These are phyloP conservation scores for Beauveria sp. DNA, from an alignment of 2,329 filamentous ascomycete species.

Conservation along the genomic window DNA sequence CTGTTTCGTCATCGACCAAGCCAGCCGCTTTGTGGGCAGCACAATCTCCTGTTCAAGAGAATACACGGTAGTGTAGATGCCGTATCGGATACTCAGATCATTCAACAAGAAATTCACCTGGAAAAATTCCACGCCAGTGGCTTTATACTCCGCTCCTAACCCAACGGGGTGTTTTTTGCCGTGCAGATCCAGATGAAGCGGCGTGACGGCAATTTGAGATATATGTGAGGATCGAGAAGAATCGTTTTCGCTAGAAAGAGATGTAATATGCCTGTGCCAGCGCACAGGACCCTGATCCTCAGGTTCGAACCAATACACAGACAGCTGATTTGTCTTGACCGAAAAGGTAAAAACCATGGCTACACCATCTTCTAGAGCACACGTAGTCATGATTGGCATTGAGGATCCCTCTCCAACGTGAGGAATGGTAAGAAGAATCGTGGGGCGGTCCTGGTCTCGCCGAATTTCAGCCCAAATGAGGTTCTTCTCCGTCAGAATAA, in stretches of 20 bases:
- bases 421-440: constrained; percentile 4
- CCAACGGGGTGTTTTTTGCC: constrained; percentile 13
- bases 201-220: constrained; percentile 22
- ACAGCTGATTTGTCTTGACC: constrained; percentile 22
- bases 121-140: constrained; percentile 34
- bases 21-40: constrained; percentile 21
- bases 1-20: constrained; percentile 20
- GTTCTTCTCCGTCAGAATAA: constrained; percentile 5
- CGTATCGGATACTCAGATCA: constrained; percentile 36
- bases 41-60: constrained; percentile 19
- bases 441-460: background rate
- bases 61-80: constrained; percentile 23
- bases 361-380: constrained; percentile 12
- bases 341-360: constrained; percentile 28
- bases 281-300: constrained; percentile 21
- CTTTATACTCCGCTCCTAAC: constrained; percentile 23
- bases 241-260: constrained; percentile 16
- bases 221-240: constrained; percentile 11
- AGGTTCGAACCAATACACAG: constrained; percentile 28
- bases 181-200: constrained; percentile 17
- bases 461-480: constrained; percentile 8
- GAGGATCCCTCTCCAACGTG: background rate
- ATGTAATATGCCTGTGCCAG: constrained; percentile 30
- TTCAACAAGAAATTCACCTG: constrained; percentile 36
- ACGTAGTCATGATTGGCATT: constrained; percentile 21